Conservation (phyloP, 805 yeast genomes). For the Ogataea henricii region DNA sequence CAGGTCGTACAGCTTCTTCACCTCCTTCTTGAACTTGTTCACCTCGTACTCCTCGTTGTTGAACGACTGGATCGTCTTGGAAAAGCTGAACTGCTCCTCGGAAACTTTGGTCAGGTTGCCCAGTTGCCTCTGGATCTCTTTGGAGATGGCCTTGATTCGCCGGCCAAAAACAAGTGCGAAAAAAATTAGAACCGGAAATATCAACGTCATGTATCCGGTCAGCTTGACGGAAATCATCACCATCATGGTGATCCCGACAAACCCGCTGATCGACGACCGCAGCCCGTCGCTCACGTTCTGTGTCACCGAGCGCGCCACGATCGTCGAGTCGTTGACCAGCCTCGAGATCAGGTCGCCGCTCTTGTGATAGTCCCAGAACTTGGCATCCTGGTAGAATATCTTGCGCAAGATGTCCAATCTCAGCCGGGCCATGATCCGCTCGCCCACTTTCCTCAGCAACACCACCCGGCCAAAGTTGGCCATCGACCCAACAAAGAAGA, state of each 20-base stretch:
- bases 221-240: slow-evolving; percentile 78
- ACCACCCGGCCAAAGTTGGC: slow-evolving; percentile 84
- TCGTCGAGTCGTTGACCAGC: slow-evolving; percentile 83
- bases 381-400: slow-evolving; percentile 81
- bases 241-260: slow-evolving; percentile 92
- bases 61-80: slow-evolving; percentile 86
- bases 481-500: slow-evolving; percentile 71
- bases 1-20: slow-evolving; percentile 61
- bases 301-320: slow-evolving; percentile 83
- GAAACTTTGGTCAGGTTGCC: slow-evolving; percentile 87
- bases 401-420: slow-evolving; percentile 76
- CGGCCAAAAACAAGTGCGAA: slow-evolving; percentile 85
- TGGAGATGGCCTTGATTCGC: slow-evolving; percentile 70
- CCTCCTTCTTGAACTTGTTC: slow-evolving; percentile 69
- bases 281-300: slow-evolving; percentile 93
- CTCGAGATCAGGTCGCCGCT: slow-evolving; percentile 92
- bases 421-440: slow-evolving; percentile 80
- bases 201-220: slow-evolving; percentile 75
- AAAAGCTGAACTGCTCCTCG: slow-evolving; percentile 85
- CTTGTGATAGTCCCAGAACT: slow-evolving; percentile 84
- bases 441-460: slow-evolving; percentile 77
- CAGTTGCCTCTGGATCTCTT: slow-evolving; percentile 76
- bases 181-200: slow-evolving; percentile 80
- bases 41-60: slow-evolving; percentile 83
- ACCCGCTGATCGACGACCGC: slow-evolving; percentile 76